Evolutionary conservation across 73 alveolate genomes (phyloP).

Genomic region (Paramecium octaurelia): DNA sequence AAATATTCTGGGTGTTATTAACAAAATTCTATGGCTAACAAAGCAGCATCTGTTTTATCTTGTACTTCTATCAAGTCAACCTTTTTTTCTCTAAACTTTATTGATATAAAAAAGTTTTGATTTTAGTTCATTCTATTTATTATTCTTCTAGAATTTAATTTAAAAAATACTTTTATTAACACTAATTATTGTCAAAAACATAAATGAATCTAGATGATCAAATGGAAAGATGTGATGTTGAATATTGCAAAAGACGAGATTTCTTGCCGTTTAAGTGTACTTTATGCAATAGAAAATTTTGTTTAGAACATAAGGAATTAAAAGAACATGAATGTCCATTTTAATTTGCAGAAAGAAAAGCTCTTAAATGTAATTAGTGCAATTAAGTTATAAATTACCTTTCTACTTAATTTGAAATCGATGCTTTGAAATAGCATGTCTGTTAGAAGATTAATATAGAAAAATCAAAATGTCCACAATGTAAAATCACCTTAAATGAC

Average conservation of each 20-base stretch:
- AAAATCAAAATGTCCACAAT: background rate
- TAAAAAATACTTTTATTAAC: background rate
- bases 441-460: background rate
- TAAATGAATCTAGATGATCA: background rate
- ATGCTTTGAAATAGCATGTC: background rate
- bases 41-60: background rate
- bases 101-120: background rate
- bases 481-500: background rate
- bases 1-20: background rate
- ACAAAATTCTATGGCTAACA: background rate
- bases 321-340: background rate
- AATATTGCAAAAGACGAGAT: slow-evolving; percentile 29
- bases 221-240: background rate
- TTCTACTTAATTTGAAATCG: background rate
- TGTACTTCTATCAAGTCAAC: background rate
- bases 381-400: background rate
- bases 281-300: background rate
- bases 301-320: background rate
- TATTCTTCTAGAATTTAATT: background rate
- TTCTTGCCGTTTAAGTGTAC: background rate
- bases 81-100: background rate
- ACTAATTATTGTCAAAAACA: background rate
- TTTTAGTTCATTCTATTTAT: background rate
- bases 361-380: background rate
- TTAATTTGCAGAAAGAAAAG: background rate